These are phyloP conservation scores for Neonectria magnoliae DNA, from an alignment of 2,329 filamentous ascomycete genomes.

Conservation along the genomic window DNA sequence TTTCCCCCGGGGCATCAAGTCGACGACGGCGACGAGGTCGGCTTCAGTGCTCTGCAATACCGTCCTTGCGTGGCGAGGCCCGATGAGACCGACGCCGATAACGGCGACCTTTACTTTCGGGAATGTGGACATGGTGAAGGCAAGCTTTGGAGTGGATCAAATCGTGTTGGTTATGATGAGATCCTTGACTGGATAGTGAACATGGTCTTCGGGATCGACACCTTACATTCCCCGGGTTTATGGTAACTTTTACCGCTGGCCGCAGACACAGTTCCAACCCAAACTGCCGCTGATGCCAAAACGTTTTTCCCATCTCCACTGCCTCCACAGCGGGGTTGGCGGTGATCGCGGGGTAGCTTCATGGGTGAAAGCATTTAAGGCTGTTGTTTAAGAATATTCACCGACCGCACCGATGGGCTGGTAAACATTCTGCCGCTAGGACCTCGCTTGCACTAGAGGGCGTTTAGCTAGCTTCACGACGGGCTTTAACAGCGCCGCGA, in stretches of 20 bases:
- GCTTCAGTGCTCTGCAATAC: slow-evolving; percentile 35
- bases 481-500: background rate
- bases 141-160: too few species aligned
- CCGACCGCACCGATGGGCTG: background rate
- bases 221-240: background rate
- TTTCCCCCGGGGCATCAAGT: slow-evolving; percentile 37
- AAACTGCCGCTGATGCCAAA: slow-evolving; percentile 6
- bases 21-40: slow-evolving; percentile 45
- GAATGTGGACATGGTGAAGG: slow-evolving; percentile 6
- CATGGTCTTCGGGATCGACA: too few species aligned
- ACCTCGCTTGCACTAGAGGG: background rate
- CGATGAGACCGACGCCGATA: slow-evolving; percentile 45
- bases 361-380: background rate
- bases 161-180: slow-evolving; percentile 5
- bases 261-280: background rate
- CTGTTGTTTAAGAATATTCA: background rate
- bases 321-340: background rate
- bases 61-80: slow-evolving; percentile 45
- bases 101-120: slow-evolving; percentile 37
- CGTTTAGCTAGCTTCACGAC: background rate
- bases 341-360: background rate
- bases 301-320: slow-evolving; percentile 16
- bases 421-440: slow-evolving; percentile 19
- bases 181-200: too few species aligned
- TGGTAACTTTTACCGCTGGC: background rate